A percentile compares a stretch with the other conserved stretches of the same genome.
Conservation (phyloP, 148 eudicot species). For the Cornus controversa region DNA sequence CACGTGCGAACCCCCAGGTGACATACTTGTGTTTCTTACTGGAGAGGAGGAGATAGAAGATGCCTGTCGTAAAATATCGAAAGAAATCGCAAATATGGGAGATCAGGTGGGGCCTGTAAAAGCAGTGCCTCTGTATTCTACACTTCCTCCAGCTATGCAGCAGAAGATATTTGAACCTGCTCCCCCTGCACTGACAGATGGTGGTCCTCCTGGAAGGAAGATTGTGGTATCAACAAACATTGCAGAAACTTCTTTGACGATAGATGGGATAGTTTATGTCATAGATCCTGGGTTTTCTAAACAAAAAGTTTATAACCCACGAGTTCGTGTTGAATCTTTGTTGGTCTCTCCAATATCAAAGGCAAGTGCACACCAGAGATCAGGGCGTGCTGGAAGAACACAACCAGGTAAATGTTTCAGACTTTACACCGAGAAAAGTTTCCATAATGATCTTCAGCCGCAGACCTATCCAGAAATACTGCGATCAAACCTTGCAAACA, state of each 20-base stretch:
- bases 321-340: slow-evolving; percentile 73
- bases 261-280: slow-evolving; percentile 70
- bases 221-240: slow-evolving; percentile 74
- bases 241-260: slow-evolving; percentile 73
- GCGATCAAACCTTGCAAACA: slow-evolving; percentile 85
- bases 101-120: slow-evolving; percentile 28
- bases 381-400: slow-evolving; percentile 84
- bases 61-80: slow-evolving; percentile 24
- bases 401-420: slow-evolving; percentile 76
- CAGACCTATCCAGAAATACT: slow-evolving; percentile 89
- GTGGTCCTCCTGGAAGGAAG: slow-evolving; percentile 76
- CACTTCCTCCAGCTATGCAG: slow-evolving; percentile 38
- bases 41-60: slow-evolving; percentile 40
- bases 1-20: slow-evolving; percentile 69
- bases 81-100: slow-evolving; percentile 26
- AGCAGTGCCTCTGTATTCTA: slow-evolving; percentile 28
- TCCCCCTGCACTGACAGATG: slow-evolving; percentile 42
- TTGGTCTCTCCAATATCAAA: slow-evolving; percentile 77
- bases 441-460: slow-evolving; percentile 73
- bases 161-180: slow-evolving; percentile 37
- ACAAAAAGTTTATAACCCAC: slow-evolving; percentile 69
- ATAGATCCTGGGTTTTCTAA: slow-evolving; percentile 76
- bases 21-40: slow-evolving; percentile 38
- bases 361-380: slow-evolving; percentile 79
- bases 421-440: slow-evolving; percentile 76